A percentile compares a stretch with the other conserved stretches of the same genome.
These are phyloP conservation scores for Cyathus striatus DNA, from an alignment of 768 basidiomycete genomes.

Conservation along the genomic window DNA sequence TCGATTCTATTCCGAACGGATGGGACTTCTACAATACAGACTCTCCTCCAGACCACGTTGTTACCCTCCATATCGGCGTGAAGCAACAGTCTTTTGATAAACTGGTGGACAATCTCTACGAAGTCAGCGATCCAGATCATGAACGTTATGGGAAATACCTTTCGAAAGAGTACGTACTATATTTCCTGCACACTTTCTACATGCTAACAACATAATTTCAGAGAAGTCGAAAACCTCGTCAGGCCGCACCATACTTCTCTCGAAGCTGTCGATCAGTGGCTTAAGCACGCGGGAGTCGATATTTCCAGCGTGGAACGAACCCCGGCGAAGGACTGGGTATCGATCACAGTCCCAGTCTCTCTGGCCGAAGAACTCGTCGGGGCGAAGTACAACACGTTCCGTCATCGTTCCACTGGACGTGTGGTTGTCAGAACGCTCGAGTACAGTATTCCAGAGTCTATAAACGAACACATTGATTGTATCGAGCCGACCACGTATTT, in stretches of 20 bases:
- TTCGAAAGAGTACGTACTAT: neutral
- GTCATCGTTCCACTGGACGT: neutral
- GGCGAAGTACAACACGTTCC: neutral
- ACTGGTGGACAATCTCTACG: neutral
- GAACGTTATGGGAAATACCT: neutral
- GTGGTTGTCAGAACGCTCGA: neutral
- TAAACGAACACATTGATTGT: constrained; percentile 27
- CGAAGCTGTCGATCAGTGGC: neutral
- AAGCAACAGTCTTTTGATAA: neutral
- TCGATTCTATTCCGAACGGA: neutral
- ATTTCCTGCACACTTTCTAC: neutral
- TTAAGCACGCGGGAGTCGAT: neutral
- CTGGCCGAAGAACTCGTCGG: neutral
- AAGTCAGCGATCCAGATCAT: neutral
- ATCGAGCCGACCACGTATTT: constrained; percentile 36
- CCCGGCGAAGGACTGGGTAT: neutral
- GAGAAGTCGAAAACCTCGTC: neutral
- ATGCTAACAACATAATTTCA: neutral
- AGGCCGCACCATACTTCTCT: neutral
- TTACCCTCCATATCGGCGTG: neutral
- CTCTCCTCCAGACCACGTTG: neutral
- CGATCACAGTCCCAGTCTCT: neutral
- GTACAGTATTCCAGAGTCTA: constrained; percentile 15
- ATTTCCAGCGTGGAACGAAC: neutral
- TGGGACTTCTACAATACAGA: neutral